Conservation (phyloP, 2,329 filamentous ascomycete species). For the Akanthomyces dipterigenus region DNA sequence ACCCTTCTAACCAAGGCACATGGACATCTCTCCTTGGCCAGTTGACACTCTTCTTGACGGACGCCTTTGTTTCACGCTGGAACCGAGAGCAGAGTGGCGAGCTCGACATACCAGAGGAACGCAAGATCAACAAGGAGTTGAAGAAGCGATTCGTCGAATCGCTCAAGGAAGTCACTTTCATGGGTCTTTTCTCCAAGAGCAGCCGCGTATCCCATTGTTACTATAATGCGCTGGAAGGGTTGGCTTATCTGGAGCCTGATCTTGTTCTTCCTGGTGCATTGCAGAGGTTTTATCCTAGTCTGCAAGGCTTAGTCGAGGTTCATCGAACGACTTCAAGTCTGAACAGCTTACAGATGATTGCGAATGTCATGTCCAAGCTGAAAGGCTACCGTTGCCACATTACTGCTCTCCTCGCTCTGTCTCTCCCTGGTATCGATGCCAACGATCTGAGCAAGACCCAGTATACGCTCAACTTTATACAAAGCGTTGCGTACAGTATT, state of each 20-base stretch:
- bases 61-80: constrained; percentile 97
- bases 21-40: constrained; percentile 92
- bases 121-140: constrained; percentile 71
- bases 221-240: constrained; percentile 78
- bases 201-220: constrained; percentile 87
- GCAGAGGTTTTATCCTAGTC: constrained; percentile 92
- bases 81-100: constrained; percentile 92
- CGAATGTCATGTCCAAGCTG: constrained; percentile 81
- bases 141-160: constrained; percentile 86
- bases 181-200: constrained; percentile 97
- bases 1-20: constrained; percentile 86
- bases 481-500: constrained; percentile 92
- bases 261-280: constrained; percentile 88
- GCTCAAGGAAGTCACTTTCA: constrained; percentile 88
- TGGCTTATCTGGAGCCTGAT: constrained; percentile 86
- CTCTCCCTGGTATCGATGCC: constrained; percentile 91
- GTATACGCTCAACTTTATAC: constrained; percentile 89
- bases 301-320: constrained; percentile 94
- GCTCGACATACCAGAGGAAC: constrained; percentile 74
- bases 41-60: constrained; percentile 83
- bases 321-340: constrained; percentile 93
- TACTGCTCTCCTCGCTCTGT: constrained; percentile 85
- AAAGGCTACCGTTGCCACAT: constrained; percentile 97
- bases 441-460: constrained; percentile 97
- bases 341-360: constrained; percentile 84